A percentile compares a stretch with the other conserved stretches of the same genome.
These are phyloP conservation scores for Neopestalotiopsis sp. DNA, from an alignment of 2,329 filamentous ascomycete genomes.

Conservation along the genomic window DNA sequence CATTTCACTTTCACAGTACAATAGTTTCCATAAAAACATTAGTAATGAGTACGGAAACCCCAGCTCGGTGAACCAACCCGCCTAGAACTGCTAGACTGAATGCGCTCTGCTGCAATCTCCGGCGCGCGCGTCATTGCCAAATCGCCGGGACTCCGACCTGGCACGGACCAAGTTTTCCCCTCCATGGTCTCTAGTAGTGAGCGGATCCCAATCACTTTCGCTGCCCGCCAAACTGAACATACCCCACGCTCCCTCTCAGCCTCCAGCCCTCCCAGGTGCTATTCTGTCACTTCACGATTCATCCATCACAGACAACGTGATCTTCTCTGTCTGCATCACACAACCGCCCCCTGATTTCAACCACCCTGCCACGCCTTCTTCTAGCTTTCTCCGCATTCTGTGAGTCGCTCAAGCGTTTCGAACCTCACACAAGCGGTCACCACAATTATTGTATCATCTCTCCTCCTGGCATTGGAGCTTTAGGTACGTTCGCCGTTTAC, in stretches of 20 bases:
- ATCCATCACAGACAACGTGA: not conserved
- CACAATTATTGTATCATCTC: not conserved
- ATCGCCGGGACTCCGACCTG: slow-evolving; percentile 3
- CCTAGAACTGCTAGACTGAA: not conserved
- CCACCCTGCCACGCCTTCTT: not conserved
- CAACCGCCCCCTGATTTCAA: not conserved
- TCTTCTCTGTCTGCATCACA: slow-evolving; percentile 9
- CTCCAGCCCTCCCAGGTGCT: not conserved
- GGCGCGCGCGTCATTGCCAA: slow-evolving; percentile 13
- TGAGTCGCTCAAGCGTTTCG: not conserved
- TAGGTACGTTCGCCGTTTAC: not conserved
- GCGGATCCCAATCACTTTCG: slow-evolving; percentile 12
- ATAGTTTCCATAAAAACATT: not conserved
- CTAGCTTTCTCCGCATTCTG: not conserved
- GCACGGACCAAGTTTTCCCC: not conserved
- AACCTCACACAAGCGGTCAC: not conserved
- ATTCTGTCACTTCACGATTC: slow-evolving; percentile 7
- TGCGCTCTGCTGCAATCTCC: slow-evolving; percentile 5
- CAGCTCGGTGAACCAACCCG: not conserved
- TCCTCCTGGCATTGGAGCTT: not conserved
- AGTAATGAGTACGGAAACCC: not conserved
- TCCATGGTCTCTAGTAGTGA: not conserved
- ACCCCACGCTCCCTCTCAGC: slow-evolving; percentile 12
- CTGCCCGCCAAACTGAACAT: not conserved
- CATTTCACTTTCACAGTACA: not conserved